Evolutionary conservation across 2,329 filamentous ascomycete genomes (phyloP), one percentile per base, ranked within the genome.

Genomic region (Fusarium bulbicola): DNA sequence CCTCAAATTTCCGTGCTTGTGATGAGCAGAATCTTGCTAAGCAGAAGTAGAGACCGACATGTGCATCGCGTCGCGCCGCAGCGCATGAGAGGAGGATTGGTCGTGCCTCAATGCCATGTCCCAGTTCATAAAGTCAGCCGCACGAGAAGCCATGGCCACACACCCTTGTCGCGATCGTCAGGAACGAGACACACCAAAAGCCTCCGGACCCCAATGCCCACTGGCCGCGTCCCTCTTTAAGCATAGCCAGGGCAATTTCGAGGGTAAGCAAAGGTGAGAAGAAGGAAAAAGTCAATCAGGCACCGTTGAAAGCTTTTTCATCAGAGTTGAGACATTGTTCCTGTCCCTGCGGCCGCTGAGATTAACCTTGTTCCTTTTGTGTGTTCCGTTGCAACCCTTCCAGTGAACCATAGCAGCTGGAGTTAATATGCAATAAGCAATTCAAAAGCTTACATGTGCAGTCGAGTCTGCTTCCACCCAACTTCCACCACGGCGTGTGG

Each of bases 131-230:
- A 54, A 73, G 58, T 60, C 63, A 73, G 56, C 63, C 63, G 57
- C 59, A 72, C 49, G 20, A 57, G 26, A 56, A 64, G 59, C 49
- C 42, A 56, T 54, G 50, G 42, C 61, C 61, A n/a, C 53, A 34
- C 47, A 74, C 68, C 76, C 73, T 66, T 69, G 76, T 71, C 66
- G 32, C 60, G 76, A 78, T 78, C 76, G 71, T 75, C 76, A 77
- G 76, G 76, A 77, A 77, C 76, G 68, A 60, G 64, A 59, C 72
- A 61, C 70, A 75, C 74, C 74, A 75, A 67, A 60, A 34, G 59
- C 56, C 59, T 60, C 32, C 60, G 45, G 67, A 53, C 59, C 58
- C 54, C 52, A 53, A 58, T 54, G 52, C 57, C 59, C 53, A 39
- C 40, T 63, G 65, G 50, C 60, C 37, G 57, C 43, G 66, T 69